Percentiles rank a stretch among this genome's conserved stretches.
These are phyloP conservation scores for Huntiella moniliformis DNA, from an alignment of 2,329 filamentous ascomycete species.

Conservation along the genomic window DNA sequence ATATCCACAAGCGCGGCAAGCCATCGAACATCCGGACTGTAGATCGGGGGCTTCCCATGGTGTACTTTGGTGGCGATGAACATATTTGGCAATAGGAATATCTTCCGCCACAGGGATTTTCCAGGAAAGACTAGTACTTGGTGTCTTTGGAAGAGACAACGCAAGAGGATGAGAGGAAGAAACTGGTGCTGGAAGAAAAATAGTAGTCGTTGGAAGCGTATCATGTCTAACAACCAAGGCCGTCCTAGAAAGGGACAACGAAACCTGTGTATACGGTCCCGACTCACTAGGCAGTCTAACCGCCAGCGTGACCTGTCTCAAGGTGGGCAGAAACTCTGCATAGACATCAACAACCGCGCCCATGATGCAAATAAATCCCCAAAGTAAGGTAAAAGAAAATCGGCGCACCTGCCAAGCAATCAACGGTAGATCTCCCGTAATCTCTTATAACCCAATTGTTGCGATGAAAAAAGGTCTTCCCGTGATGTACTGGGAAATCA, in stretches of 20 bases:
- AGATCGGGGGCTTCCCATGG: slow-evolving; percentile 40
- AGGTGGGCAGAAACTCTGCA: slow-evolving; percentile 45
- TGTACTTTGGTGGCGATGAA: slow-evolving; percentile 22
- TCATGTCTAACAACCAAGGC: too few species aligned
- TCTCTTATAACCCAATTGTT: too few species aligned
- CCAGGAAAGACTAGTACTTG: slow-evolving; percentile 23
- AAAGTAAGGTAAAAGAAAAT: too few species aligned
- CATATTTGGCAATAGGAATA: slow-evolving; percentile 15
- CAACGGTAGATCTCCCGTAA: too few species aligned
- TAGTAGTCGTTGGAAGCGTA: too few species aligned
- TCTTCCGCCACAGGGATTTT: slow-evolving; percentile 26
- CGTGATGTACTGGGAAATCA: too few species aligned
- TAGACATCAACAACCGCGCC: slow-evolving; percentile 23
- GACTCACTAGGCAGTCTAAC: slow-evolving; percentile 24
- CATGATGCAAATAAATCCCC: too few species aligned
- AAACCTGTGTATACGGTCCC: too few species aligned
- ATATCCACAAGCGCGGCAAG: slow-evolving; percentile 23
- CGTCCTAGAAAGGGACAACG: too few species aligned
- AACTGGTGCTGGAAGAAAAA: slow-evolving; percentile 25
- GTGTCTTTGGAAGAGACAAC: slow-evolving; percentile 14
- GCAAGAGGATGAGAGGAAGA: slow-evolving; percentile 19
- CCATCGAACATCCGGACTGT: slow-evolving; percentile 21
- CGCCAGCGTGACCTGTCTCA: slow-evolving; percentile 42
- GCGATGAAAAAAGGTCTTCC: too few species aligned
- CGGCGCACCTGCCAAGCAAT: too few species aligned